These are phyloP conservation scores for Candida nanaspora DNA, from an alignment of 805 yeast genomes.

Conservation along the genomic window DNA sequence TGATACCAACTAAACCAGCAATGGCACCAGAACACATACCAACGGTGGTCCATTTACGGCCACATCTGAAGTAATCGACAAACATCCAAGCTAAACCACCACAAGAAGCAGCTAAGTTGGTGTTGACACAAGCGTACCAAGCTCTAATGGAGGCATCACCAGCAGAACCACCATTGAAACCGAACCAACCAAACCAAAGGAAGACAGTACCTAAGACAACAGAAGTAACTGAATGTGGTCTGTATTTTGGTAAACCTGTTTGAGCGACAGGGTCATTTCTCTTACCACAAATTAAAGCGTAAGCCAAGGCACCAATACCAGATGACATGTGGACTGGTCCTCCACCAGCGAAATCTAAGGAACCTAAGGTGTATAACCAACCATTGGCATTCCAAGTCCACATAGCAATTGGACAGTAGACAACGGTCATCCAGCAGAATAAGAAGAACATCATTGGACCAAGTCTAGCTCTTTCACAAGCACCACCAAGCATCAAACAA, in stretches of 20 bases:
- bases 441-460: conserved; percentile 95
- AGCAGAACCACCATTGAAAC: conserved; percentile 97
- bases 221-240: conserved; percentile 87
- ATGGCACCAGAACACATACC: conserved; percentile 93
- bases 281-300: conserved; percentile 87
- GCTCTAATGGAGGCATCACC: conserved; percentile 92
- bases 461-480: conserved; percentile 92
- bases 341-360: conserved; percentile 96
- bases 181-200: conserved; percentile 99
- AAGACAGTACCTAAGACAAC: conserved; percentile 90
- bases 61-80: conserved; percentile 79
- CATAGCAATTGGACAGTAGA: conserved; percentile 91
- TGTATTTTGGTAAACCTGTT: conserved; percentile 75
- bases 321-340: conserved; percentile 96
- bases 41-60: conserved; percentile 86
- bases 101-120: conserved; percentile 87
- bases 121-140: conserved; percentile 88
- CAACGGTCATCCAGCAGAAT: conserved; percentile 91
- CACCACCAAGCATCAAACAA: conserved; percentile 93
- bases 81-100: conserved; percentile 96
- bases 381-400: conserved; percentile 90
- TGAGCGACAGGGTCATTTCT: conserved; percentile 75
- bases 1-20: conserved; percentile 90
- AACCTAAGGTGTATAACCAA: conserved; percentile 79
- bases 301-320: conserved; percentile 92